Evolutionary conservation across 2,329 filamentous ascomycete genomes (phyloP), one percentile per base, ranked within the genome.

Genomic region (Gaeumannomyces sp.): DNA sequence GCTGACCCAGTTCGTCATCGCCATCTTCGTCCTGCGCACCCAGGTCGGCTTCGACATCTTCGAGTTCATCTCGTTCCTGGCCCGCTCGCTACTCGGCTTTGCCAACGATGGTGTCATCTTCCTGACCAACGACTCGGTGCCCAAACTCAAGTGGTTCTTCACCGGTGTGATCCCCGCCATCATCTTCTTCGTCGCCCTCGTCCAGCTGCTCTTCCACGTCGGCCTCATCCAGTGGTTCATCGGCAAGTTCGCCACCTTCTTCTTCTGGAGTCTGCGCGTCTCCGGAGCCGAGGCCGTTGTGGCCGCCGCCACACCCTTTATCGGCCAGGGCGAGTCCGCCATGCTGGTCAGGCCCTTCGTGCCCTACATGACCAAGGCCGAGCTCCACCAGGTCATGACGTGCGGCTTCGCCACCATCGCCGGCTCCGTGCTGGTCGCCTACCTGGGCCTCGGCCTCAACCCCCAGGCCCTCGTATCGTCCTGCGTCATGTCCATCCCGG

Each of bases 401-500:
- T 96, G 90, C 69, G 93, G 93, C 67, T 96, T 96, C 71, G 93
- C 93, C 29, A 97, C 93, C 60, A 97, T 97, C 71, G 91, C 93
- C 16, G 93, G 93, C 67, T 92, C 89, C 71, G 91, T 96, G 16
- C 80, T 97, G 53, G 89, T 95, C 33, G 91, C 90, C 19, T 97
- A 96, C 76, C 93, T 97, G 68, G 80, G 82, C 33, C 86, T 97
- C 71, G 93, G 93, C 57, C 82, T 97, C 64, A 95, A 93, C 75
- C 82, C 91, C 0, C 90, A 96, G 75, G 93, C 91, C 3, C 82
- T 97, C 60, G 89, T 97, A 33, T 96, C 92, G 2, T 93, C 91
- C 10, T 97, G 93, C 74, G 93, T 97, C 75, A 97, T 97, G 93
- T 93, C 90, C 71, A 97, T 97, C 68, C 93, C 93, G 0, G 93